These are phyloP conservation scores for Claviceps sp. DNA, from an alignment of 2,329 filamentous ascomycete genomes.

Conservation along the genomic window DNA sequence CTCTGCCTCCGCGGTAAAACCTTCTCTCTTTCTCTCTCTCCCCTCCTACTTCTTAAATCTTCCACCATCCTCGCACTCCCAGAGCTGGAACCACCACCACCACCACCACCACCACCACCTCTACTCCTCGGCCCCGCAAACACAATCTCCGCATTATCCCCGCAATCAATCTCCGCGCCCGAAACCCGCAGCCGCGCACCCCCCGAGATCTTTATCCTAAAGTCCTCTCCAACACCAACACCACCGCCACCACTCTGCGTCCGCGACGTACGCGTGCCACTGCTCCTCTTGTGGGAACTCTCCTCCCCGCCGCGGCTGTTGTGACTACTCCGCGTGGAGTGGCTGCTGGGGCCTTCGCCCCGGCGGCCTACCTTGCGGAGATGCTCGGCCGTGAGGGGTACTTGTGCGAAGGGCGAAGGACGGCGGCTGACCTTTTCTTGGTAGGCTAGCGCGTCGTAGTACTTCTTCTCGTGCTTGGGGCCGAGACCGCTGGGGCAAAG, in stretches of 20 bases:
- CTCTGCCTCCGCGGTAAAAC: too few relatives aligned
- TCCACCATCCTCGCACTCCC: slow-evolving; percentile 39
- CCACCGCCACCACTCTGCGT: slow-evolving; percentile 12
- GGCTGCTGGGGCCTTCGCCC: slow-evolving; percentile 36
- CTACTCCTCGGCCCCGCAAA: slow-evolving; percentile 24
- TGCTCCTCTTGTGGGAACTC: slow-evolving; percentile 48
- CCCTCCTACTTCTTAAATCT: slow-evolving; percentile 13
- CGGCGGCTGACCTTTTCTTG: slow-evolving; percentile 39
- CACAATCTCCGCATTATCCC: slow-evolving; percentile 46
- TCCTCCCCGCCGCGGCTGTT: slow-evolving; percentile 50
- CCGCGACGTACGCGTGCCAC: slow-evolving; percentile 40
- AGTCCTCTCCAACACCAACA: slow-evolving; percentile 29
- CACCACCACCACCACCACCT: slow-evolving; percentile 14
- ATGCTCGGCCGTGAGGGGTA: slow-evolving; percentile 42
- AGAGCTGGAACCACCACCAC: slow-evolving; percentile 28
- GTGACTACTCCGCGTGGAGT: slow-evolving; percentile 42
- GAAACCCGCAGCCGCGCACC: slow-evolving; percentile 42
- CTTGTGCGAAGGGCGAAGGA: slow-evolving; percentile 11
- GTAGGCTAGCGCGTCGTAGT: slow-evolving; percentile 28
- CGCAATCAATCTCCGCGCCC: slow-evolving; percentile 44
- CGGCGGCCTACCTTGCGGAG: slow-evolving; percentile 36
- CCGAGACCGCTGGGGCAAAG: slow-evolving; percentile 17
- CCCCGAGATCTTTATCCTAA: slow-evolving; percentile 48
- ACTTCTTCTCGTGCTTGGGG: slow-evolving; percentile 23
- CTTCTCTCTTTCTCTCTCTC: too few relatives aligned